A percentile compares a stretch with the other conserved stretches of the same genome.
These are phyloP conservation scores for Ogataea methylovora DNA, from an alignment of 805 yeast genomes.

Conservation along the genomic window DNA sequence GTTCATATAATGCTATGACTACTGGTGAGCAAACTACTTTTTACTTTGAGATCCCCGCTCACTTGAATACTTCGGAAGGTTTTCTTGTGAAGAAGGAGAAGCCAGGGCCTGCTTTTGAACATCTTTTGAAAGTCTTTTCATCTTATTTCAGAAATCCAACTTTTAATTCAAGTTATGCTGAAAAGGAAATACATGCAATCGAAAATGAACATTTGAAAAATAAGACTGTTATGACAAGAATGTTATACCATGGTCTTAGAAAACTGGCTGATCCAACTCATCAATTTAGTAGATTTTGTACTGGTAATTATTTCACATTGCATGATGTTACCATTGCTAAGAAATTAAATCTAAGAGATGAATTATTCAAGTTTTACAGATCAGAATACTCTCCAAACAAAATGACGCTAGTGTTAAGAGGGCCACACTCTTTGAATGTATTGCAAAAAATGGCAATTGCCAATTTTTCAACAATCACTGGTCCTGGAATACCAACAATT, in stretches of 20 bases:
- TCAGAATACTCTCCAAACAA: conserved; percentile 36
- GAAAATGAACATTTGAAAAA: conserved; percentile 64
- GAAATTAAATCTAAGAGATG: conserved; percentile 27
- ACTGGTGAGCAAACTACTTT: conserved; percentile 61
- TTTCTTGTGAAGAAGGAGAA: conserved; percentile 11
- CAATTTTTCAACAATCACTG: conserved; percentile 34
- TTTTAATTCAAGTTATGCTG: conserved; percentile 34
- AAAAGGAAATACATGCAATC: conserved; percentile 50
- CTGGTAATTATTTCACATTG: conserved; percentile 55
- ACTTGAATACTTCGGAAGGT: conserved; percentile 16
- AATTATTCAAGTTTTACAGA: conserved; percentile 32
- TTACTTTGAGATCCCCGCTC: conserved; percentile 53
- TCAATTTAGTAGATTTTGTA: conserved; percentile 55
- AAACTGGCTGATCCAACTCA: conserved; percentile 38
- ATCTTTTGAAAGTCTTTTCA: conserved; percentile 41
- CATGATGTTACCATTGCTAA: conserved; percentile 24
- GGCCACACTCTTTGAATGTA: conserved; percentile 57
- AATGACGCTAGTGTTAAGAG: conserved; percentile 52
- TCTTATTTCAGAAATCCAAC: conserved; percentile 44
- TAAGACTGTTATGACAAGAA: conserved; percentile 32
- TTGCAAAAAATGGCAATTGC: conserved; percentile 43
- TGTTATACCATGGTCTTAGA: conserved; percentile 52
- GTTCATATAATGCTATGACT: conserved; percentile 60
- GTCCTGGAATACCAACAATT: too few relatives aligned
- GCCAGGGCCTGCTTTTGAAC: conserved; percentile 31